Evolutionary conservation across 257 asterid species (phyloP).

Genomic region (Gentiana dahurica): DNA sequence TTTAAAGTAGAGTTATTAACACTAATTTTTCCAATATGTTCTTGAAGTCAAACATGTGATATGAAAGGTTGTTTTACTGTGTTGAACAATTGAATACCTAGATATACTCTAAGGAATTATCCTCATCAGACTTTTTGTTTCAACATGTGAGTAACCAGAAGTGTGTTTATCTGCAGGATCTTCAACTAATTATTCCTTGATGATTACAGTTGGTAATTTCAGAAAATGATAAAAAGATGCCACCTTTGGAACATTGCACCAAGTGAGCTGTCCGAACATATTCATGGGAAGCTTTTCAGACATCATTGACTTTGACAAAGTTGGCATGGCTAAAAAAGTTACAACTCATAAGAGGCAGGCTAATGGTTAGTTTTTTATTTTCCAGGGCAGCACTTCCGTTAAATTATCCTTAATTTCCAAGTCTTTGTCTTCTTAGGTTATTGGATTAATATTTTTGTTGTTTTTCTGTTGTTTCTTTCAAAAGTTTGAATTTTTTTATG

Average conservation of each 20-base stretch:
- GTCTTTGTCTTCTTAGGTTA: background rate
- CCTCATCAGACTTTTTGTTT: background rate
- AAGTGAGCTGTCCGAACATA: slow-evolving; percentile 13
- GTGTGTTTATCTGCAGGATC: slow-evolving; percentile 11
- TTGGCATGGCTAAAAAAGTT: slow-evolving; percentile 58
- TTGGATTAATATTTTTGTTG: background rate
- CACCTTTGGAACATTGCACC: slow-evolving; percentile 12
- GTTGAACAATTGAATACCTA: background rate
- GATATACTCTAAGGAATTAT: background rate
- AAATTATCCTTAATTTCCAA: background rate
- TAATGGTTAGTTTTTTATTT: slow-evolving; percentile 39
- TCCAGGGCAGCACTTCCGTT: background rate
- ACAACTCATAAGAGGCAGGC: slow-evolving; percentile 33
- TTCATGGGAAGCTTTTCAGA: slow-evolving; percentile 45
- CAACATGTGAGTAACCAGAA: background rate
- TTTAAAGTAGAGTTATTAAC: background rate
- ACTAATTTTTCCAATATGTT: background rate
- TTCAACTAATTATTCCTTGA: background rate
- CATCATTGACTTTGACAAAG: slow-evolving; percentile 26
- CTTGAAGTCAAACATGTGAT: background rate
- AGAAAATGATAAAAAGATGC: slow-evolving; percentile 15
- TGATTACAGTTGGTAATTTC: too few species aligned
- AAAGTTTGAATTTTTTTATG: background rate
- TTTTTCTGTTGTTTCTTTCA: too few species aligned
- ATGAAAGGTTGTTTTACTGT: background rate